Base-by-base conservation (phyloP, 768 basidiomycete genomes). In the Daedalea quercina region DNA sequence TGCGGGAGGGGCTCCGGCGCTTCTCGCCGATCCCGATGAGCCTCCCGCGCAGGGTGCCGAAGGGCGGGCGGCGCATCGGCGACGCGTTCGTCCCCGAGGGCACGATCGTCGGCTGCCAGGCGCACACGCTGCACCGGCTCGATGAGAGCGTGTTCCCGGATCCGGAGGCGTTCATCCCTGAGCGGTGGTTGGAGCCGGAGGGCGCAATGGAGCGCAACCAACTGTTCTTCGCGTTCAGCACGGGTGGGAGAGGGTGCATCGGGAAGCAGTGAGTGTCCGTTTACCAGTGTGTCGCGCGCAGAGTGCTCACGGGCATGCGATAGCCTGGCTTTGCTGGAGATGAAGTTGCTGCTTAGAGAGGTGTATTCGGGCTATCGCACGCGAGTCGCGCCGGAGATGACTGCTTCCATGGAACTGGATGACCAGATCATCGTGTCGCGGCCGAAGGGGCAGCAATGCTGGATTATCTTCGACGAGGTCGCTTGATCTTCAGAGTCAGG, bases 11-110 rank as follows among this genome's bases (percentile, higher is more conserved):
- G 59, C 75, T 98, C 67, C 81, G 96, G 25, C 72, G 91, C 53
- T 86, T 87, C 67, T 93, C 94, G 46, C 94, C 96, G 7, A 94
- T 98, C 40, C 88, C 90, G 24, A 98, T 98, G 95, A 51, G 58
- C 40, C 92, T 98, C 33, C 96, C 96, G 22, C 97, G 98, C 74
- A 81, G 79, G 63, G 76, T 90, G 4, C 87, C 80, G 42, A 88
- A 86, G 68, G 70, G 90, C 1, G 97, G 98, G 82, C 92, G 90
- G 22, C 90, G 95, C 67, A 76, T 86, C 26, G 73, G 81, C 17
- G 79, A 87, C 58, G 96, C 96, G 72, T 93, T 87, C 31, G 92
- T 92, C 1, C 96, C 96, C 7, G 81, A 77, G 25, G 84, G 83
- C 58, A 88, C 87, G 63, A 94, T 99, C 88, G 81, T 98, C 61